Evolutionary conservation across 257 asterid species (phyloP), one percentile per base, ranked within the genome.

Genomic region (Leonotis leonurus): DNA sequence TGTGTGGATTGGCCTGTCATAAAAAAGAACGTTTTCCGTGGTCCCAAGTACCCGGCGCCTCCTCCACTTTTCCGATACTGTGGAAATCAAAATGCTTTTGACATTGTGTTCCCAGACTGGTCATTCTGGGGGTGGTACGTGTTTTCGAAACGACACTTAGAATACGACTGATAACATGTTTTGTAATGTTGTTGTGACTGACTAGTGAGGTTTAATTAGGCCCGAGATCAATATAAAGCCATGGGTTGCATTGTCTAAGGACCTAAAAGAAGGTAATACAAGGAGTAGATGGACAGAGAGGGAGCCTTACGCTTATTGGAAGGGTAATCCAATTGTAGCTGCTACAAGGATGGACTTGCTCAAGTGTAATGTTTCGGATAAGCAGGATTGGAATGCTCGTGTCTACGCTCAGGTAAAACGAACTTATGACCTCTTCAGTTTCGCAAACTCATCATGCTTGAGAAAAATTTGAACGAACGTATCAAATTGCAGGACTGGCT

Each of bases 41-140:
- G 65, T 4, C 79, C 74, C 13, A 74, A 50, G 8, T 36, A 65
- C 29, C 33, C 26, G 0, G 70, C 76, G 6, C 90, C 90, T 1
- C 90, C 95, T 1, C 86, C 97, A 0, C 43, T 86, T 64, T 89
- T 89, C 65, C 77, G 94, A 6, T 89, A 89, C 60, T 89, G 95
- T 43, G 81, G 89, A 2, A 78, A 81, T 41, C 65, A 62, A 3
- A 22, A 68, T 49, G 74, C 83, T 0, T 56, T 64, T 3, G 95
- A 89, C 60, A 83, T 89, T 6, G 91, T 81, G 64, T 86, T 89
- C 69, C 97, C 97, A 0, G 97, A 89, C 39, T 89, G 97, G 97
- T 86, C 95, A 0, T 89, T 84, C 64, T 89, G 97, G 95, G 97
- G 97, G 29, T 89, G 97, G 97, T 86, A 75, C 0, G 73, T 65